Conservation (phyloP, 2,329 filamentous ascomycete genomes). For the Delphinella strobiligena region DNA sequence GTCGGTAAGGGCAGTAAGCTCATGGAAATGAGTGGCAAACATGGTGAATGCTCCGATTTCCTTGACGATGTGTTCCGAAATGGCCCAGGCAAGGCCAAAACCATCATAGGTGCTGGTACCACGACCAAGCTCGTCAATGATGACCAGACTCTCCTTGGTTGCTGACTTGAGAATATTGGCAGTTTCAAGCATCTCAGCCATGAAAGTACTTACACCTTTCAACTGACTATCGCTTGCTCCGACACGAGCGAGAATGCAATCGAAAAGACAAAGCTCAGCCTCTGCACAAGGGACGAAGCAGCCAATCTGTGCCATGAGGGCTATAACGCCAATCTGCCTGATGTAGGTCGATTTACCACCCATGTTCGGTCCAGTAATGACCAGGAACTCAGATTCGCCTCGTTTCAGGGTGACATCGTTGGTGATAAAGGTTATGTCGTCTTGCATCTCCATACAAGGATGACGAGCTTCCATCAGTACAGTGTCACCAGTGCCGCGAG, state of each 20-base stretch:
- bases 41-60: constrained; percentile 90
- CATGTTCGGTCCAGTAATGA: constrained; percentile 98
- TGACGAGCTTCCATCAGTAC: constrained; percentile 87
- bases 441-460: constrained; percentile 97
- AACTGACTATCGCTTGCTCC: constrained; percentile 93
- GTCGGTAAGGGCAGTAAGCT: constrained; percentile 81
- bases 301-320: constrained; percentile 91
- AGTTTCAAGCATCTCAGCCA: constrained; percentile 99
- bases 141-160: constrained; percentile 89
- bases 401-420: constrained; percentile 81
- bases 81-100: constrained; percentile 97
- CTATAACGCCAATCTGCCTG: constrained; percentile 90
- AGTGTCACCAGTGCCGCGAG: constrained; percentile 77
- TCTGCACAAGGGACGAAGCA: constrained; percentile 89
- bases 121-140: constrained; percentile 93
- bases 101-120: constrained; percentile 97
- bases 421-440: constrained; percentile 96
- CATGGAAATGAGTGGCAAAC: constrained; percentile 98
- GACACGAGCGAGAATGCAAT: constrained; percentile 90
- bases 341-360: constrained; percentile 98
- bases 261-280: constrained; percentile 89
- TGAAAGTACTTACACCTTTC: constrained; percentile 96
- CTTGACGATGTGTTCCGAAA: constrained; percentile 91
- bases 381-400: constrained; percentile 74
- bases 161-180: constrained; percentile 97